A percentile compares a stretch with the other conserved stretches of the same genome.
These are phyloP conservation scores for Axilococcus clingmanii DNA, from an alignment of 139 green algal genomes.

Conservation along the genomic window DNA sequence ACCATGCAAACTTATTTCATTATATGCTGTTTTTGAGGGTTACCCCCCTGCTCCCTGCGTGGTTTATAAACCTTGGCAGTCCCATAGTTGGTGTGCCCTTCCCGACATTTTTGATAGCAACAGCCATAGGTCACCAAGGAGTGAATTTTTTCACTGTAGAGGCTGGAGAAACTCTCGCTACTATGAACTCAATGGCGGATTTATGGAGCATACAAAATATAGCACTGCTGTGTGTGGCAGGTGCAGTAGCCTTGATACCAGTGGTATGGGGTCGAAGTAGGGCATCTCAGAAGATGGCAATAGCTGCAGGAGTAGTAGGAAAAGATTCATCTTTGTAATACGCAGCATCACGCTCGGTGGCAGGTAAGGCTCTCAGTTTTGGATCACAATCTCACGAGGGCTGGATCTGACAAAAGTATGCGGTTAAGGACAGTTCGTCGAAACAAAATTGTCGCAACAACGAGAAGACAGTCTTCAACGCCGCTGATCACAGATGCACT, in stretches of 20 bases:
- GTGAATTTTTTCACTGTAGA: slow-evolving; percentile 32
- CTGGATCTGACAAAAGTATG: too few species aligned
- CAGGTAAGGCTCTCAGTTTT: too few species aligned
- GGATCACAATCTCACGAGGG: too few species aligned
- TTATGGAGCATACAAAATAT: slow-evolving; percentile 23
- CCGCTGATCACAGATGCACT: too few species aligned
- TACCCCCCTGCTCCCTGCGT: slow-evolving; percentile 40
- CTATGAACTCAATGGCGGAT: slow-evolving; percentile 12
- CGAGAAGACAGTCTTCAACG: too few species aligned
- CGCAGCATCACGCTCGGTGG: too few species aligned
- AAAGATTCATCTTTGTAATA: too few species aligned
- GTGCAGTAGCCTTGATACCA: slow-evolving; percentile 16
- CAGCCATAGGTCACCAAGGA: slow-evolving; percentile 19
- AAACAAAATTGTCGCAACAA: too few species aligned
- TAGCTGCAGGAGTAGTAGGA: too few species aligned
- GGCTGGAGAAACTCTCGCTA: slow-evolving; percentile 15
- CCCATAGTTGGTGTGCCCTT: slow-evolving; percentile 59
- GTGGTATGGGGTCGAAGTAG: too few species aligned
- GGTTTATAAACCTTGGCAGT: slow-evolving; percentile 58
- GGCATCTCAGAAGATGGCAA: too few species aligned
- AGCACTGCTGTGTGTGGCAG: slow-evolving; percentile 12
- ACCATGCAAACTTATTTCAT: slow-evolving; percentile 40
- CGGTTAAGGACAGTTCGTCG: too few species aligned
- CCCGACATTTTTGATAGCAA: slow-evolving; percentile 26
- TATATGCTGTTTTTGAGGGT: slow-evolving; percentile 69